phyloP scores from a whole-genome alignment of 2,329 filamentous ascomycete species.

The Diplodia mutila region DNA sequence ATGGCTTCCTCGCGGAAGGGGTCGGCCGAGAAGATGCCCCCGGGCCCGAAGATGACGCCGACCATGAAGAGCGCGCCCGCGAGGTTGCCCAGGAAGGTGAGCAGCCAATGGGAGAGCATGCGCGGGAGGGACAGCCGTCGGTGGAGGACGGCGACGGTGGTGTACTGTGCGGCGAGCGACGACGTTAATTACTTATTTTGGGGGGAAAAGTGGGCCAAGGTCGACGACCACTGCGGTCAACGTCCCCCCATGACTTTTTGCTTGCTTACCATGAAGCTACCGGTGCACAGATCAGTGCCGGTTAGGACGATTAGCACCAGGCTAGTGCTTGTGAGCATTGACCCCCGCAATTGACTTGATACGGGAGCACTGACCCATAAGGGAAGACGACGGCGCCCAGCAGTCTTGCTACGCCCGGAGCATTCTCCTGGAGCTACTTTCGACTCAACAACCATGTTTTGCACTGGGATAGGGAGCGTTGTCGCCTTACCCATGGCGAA shows the following conservation, averaged over 20 bases:
- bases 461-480: too few relatives aligned
- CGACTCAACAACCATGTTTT: neutral
- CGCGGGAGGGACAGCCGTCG: constrained; percentile 38
- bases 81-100: constrained; percentile 56
- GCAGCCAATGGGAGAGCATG: constrained; percentile 48
- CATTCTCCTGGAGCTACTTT: constrained; percentile 22
- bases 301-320: constrained; percentile 18
- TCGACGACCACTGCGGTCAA: too few relatives aligned
- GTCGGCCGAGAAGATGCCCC: constrained; percentile 47
- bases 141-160: constrained; percentile 31
- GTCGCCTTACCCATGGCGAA: constrained; percentile 25
- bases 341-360: neutral
- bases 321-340: constrained; percentile 29
- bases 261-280: constrained; percentile 22
- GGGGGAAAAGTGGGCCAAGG: neutral
- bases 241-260: too few relatives aligned
- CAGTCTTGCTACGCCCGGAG: constrained; percentile 19
- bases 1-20: constrained; percentile 30
- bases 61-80: constrained; percentile 55
- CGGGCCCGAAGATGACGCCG: constrained; percentile 55
- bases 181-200: too few relatives aligned
- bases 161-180: neutral
- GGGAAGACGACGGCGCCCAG: constrained; percentile 24
- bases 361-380: constrained; percentile 13
- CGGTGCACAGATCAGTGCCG: constrained; percentile 23